Percentiles rank a stretch among this genome's conserved stretches.
These are phyloP conservation scores for Antitrichia curtipendula DNA, from an alignment of 225 moss, liverwort and hornwort species.

Conservation along the genomic window DNA sequence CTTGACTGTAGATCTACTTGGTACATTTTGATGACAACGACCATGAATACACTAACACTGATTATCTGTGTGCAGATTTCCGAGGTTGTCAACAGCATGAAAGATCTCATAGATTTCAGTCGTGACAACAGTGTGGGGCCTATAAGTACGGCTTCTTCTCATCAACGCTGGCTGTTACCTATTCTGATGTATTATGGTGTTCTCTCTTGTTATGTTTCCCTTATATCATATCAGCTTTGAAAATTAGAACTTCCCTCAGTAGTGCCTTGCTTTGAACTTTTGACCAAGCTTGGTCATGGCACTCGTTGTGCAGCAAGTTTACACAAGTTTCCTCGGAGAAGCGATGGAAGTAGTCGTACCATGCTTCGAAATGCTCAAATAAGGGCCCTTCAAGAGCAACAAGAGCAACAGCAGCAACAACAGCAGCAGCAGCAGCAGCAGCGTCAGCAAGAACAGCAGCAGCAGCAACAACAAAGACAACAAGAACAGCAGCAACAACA, in stretches of 20 bases:
- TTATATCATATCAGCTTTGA: neutral
- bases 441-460: constrained; percentile 14
- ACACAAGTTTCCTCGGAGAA: constrained; percentile 50
- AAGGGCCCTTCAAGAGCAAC: constrained; percentile 47
- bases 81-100: constrained; percentile 99
- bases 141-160: constrained; percentile 37
- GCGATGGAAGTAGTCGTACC: constrained; percentile 44
- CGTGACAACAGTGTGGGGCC: constrained; percentile 87
- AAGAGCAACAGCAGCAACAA: constrained; percentile 41
- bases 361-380: constrained; percentile 50
- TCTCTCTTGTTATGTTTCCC: neutral
- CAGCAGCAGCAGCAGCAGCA: constrained; percentile 26
- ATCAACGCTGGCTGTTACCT: neutral
- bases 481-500: constrained; percentile 19
- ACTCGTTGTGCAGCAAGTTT: constrained; percentile 32
- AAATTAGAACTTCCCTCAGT: neutral
- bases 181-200: neutral
- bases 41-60: neutral
- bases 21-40: neutral
- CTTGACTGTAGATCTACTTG: neutral
- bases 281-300: neutral
- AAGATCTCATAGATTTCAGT: constrained; percentile 97
- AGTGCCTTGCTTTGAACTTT: neutral
- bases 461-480: constrained; percentile 22
- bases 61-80: constrained; percentile 55